A percentile compares a stretch with the other conserved stretches of the same genome.
Evolutionary conservation across 106 monocot genomes (phyloP).

Genomic region (Dendrobium officinale): DNA sequence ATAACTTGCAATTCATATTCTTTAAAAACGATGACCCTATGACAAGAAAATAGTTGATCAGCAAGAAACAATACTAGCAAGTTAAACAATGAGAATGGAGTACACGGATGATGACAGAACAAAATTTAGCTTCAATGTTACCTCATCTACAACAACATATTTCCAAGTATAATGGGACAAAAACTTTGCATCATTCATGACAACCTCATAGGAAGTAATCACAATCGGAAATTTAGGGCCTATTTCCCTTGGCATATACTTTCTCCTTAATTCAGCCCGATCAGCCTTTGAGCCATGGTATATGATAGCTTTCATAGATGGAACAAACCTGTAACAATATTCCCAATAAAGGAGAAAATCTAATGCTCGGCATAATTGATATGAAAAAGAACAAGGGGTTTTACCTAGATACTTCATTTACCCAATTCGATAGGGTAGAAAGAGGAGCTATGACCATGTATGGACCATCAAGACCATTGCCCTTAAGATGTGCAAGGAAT

Average conservation of each 20-base stretch:
- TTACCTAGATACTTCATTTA: conserved; percentile 77
- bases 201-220: conserved; percentile 86
- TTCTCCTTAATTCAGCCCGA: conserved; percentile 52
- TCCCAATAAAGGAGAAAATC: neutral
- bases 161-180: conserved; percentile 75
- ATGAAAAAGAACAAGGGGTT: neutral
- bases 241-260: conserved; percentile 53
- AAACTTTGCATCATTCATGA: conserved; percentile 52
- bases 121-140: conserved; percentile 14
- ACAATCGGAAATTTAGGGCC: conserved; percentile 80
- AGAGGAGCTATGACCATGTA: conserved; percentile 92
- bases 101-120: neutral
- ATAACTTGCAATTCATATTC: conserved; percentile 68
- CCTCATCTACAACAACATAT: conserved; percentile 97
- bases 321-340: conserved; percentile 55
- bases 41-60: neutral
- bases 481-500: conserved; percentile 94
- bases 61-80: conserved; percentile 7
- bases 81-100: neutral
- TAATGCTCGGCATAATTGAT: neutral
- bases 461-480: conserved; percentile 83
- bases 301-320: conserved; percentile 61
- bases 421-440: conserved; percentile 96
- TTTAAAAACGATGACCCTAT: conserved; percentile 85
- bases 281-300: conserved; percentile 81